Percentiles rank a stretch among this genome's conserved stretches.
Conservation (phyloP, 495 filamentous ascomycete genomes). For the Barbatosphaeria neglecta region DNA sequence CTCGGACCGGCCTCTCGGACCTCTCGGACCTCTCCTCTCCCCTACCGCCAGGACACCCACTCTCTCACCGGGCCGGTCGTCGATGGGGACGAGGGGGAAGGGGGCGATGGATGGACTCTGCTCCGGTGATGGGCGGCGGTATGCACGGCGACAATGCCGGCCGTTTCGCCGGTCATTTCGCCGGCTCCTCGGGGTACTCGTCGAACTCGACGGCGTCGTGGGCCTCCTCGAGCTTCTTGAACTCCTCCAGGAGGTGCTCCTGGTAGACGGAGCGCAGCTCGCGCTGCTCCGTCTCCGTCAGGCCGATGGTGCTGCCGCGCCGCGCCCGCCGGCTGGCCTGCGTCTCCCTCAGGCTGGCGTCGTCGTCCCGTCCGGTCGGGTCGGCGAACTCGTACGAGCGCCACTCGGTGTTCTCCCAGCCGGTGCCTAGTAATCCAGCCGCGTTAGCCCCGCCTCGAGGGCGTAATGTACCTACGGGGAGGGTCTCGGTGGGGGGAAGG, state of each 20-base stretch:
- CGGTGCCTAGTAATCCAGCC: too few species aligned
- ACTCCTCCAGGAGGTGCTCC: conserved; percentile 13
- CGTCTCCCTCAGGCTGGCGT: conserved; percentile 49
- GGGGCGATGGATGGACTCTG: too few species aligned
- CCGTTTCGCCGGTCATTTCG: too few species aligned
- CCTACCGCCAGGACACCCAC: too few species aligned
- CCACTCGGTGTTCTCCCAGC: conserved; percentile 77
- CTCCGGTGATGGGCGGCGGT: too few species aligned
- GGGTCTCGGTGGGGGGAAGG: too few species aligned
- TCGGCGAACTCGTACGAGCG: conserved; percentile 62
- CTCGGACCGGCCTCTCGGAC: too few species aligned
- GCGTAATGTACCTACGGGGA: too few species aligned
- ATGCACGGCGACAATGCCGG: too few species aligned
- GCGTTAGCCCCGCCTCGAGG: background rate
- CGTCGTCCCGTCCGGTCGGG: conserved; percentile 41
- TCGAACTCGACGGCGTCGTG: background rate
- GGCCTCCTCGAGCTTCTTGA: conserved; percentile 5
- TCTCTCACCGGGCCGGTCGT: too few species aligned
- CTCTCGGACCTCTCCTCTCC: too few species aligned
- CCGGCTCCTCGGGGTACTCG: background rate
- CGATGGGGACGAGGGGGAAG: too few species aligned
- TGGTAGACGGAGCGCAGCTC: conserved; percentile 23
- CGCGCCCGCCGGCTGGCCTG: conserved; percentile 41
- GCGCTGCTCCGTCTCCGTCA: conserved; percentile 31
- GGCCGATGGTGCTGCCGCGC: conserved; percentile 33